Conservation (phyloP, 2,329 filamentous ascomycete genomes). For the Seiridium cupressi region DNA sequence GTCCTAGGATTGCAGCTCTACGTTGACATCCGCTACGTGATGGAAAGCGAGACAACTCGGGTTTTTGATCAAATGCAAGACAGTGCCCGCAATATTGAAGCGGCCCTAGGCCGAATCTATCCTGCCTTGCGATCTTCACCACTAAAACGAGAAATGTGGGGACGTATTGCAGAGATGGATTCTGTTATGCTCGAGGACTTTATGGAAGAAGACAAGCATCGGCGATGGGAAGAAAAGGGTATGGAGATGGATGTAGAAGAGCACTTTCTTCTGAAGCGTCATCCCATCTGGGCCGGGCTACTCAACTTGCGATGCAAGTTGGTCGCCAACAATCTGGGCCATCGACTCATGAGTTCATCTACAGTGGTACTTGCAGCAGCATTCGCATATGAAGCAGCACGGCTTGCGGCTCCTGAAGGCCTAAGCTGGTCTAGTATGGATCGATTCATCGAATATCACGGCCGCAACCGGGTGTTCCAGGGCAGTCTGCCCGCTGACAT, state of each 20-base stretch:
- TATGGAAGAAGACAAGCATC: background rate
- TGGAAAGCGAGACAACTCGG: slow-evolving; percentile 19
- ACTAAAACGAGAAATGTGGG: background rate
- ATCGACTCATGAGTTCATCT: background rate
- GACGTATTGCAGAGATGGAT: background rate
- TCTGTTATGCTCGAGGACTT: background rate
- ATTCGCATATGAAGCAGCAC: background rate
- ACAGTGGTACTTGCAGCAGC: background rate
- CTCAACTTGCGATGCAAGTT: background rate
- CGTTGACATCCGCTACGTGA: slow-evolving; percentile 27
- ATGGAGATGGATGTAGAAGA: background rate
- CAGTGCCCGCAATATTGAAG: slow-evolving; percentile 13
- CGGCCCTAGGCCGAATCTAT: background rate
- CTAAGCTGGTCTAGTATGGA: background rate
- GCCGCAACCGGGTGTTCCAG: background rate
- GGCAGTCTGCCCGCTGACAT: background rate
- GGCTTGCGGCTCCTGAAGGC: background rate
- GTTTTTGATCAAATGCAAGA: slow-evolving; percentile 18
- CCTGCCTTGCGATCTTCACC: background rate
- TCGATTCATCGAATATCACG: background rate
- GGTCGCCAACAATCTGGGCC: background rate
- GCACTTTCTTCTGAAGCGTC: background rate
- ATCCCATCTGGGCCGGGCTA: background rate
- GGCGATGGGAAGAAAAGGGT: background rate
- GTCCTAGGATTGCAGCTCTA: slow-evolving; percentile 28